A percentile compares a stretch with the other conserved stretches of the same genome.
Evolutionary conservation across 768 basidiomycete species (phyloP).

Genomic region (Naematelia aurantialba): DNA sequence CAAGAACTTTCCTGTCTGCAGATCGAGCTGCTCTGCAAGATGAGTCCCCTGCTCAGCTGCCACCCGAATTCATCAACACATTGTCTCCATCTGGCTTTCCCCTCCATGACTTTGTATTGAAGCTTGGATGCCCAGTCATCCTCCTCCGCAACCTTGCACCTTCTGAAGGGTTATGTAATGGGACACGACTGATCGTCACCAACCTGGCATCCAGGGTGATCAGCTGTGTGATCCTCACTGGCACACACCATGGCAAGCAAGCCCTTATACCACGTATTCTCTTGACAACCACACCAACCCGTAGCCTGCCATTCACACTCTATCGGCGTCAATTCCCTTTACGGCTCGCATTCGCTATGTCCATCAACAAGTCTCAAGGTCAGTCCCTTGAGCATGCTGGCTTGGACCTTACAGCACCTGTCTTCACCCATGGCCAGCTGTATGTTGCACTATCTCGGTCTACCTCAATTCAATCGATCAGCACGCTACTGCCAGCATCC

Average conservation of each 20-base stretch:
- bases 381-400: constrained; percentile 55
- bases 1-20: neutral
- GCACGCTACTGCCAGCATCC: constrained; percentile 39
- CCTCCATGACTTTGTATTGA: constrained; percentile 47
- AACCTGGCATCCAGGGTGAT: constrained; percentile 51
- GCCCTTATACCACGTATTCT: constrained; percentile 2
- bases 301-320: constrained; percentile 28
- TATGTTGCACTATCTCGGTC: constrained; percentile 52
- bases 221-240: constrained; percentile 14
- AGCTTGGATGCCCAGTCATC: constrained; percentile 50
- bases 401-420: constrained; percentile 49
- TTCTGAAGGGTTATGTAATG: constrained; percentile 52
- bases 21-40: neutral
- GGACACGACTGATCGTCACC: constrained; percentile 43
- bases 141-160: constrained; percentile 55
- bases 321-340: constrained; percentile 53
- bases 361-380: constrained; percentile 58
- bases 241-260: neutral
- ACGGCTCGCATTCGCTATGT: constrained; percentile 55
- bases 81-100: constrained; percentile 44
- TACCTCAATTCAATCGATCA: constrained; percentile 45
- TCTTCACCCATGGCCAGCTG: constrained; percentile 3
- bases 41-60: neutral
- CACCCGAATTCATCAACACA: neutral
- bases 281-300: neutral